Evolutionary conservation across 1,284 basidiomycete genomes (phyloP), one percentile per base, ranked within the genome.

Genomic region (Tylopilus orsonianus): DNA sequence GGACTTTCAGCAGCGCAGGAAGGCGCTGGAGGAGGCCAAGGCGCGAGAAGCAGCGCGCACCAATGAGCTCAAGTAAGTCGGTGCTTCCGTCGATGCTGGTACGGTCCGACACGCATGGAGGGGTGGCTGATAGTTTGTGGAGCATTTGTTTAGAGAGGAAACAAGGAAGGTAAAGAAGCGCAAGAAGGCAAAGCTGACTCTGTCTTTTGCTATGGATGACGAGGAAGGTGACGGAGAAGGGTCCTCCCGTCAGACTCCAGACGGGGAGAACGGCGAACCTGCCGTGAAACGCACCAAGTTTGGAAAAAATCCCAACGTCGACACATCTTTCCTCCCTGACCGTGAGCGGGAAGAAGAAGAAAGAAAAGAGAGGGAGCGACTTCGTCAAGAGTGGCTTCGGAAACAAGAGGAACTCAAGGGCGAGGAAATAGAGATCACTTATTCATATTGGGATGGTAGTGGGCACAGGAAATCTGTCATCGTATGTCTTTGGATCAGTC

Each of bases 401-500:
- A 87, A 85, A 65, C 96, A 99, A 62, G 93, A 95, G 56, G 78
- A 85, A 33, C 81, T 90, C 60, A 97, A 97, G 71, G 73, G 79
- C 35, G 94, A 96, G 59, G 87, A 92, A 22, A 89, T 97, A 48
- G 92, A 96, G 65, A 81, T 97, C 56, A 86, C 87, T 0, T 99
- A 98, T 65, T 97, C 93, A 0, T 99, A 88, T 70, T 99, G 97
- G 97, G 96, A 99, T 64, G 96, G 96, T 5, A 94, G 88, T 60
- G 97, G 97, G 0, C 97, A 99, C 71, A 78, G 96, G 35, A 97
- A 96, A 73, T 87, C 84, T 29, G 95, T 97, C 14, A 78, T 76
- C 60, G 95, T 96, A 65, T 69, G 90, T 75, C 52, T 48, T 26
- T 16, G 5, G 1, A 35, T 46, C 22, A 23, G 6, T 3, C 6